phyloP scores from a whole-genome alignment of 352 stramenopile genomes.

The Halophytophthora polymorphica region DNA sequence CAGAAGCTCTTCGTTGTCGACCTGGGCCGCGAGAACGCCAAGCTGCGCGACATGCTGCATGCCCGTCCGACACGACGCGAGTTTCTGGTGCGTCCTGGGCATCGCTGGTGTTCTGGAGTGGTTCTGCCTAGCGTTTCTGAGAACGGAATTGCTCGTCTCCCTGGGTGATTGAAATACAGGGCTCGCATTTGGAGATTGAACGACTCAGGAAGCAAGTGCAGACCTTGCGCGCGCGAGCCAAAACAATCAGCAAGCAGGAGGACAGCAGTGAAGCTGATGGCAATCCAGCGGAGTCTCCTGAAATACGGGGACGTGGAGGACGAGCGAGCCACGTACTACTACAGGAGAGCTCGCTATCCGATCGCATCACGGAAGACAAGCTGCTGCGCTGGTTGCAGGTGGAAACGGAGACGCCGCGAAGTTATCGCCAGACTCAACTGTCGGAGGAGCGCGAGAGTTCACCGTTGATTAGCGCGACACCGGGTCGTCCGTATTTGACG shows the following conservation, averaged over 20 bases:
- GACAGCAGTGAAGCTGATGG: not conserved
- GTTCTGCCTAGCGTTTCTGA: not conserved
- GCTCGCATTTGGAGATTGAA: conserved; percentile 24
- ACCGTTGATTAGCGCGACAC: not conserved
- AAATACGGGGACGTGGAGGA: too few relatives aligned
- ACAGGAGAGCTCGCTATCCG: conserved; percentile 13
- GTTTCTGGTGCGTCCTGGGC: conserved; percentile 15
- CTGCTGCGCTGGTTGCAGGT: conserved; percentile 22
- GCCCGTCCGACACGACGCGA: conserved; percentile 24
- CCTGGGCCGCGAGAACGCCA: conserved; percentile 24
- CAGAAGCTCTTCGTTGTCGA: conserved; percentile 21
- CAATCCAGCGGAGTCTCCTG: not conserved
- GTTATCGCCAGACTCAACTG: not conserved
- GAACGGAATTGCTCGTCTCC: not conserved
- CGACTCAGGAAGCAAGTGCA: conserved; percentile 15
- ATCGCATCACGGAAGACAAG: conserved; percentile 28
- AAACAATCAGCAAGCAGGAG: not conserved
- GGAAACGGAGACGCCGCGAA: conserved; percentile 7
- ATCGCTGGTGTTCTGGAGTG: not conserved
- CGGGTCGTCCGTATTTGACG: conserved; percentile 22
- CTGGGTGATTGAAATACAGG: conserved; percentile 7
- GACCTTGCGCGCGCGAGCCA: conserved; percentile 6
- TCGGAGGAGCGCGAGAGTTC: not conserved
- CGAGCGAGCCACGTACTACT: not conserved
- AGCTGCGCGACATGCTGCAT: conserved; percentile 27